Conservation (phyloP, 208 protist genomes). For the Crithidia expoeki region DNA sequence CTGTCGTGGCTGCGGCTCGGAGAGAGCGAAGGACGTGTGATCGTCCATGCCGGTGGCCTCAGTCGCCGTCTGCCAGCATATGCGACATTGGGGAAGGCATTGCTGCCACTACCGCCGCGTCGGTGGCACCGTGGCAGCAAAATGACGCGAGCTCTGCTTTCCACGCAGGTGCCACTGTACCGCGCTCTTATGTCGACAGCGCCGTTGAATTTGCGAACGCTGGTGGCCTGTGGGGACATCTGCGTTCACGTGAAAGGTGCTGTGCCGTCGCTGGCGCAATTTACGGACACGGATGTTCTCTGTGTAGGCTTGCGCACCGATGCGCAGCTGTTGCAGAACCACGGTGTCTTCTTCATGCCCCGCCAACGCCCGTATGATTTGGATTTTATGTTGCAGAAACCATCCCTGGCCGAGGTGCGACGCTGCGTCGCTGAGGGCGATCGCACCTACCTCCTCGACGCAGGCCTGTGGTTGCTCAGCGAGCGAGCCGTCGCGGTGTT, state of each 20-base stretch:
- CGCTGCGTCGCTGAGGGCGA: constrained; percentile 9
- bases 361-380: constrained; percentile 24
- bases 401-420: constrained; percentile 36
- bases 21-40: constrained; percentile 34
- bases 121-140: constrained; percentile 35
- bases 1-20: constrained; percentile 30
- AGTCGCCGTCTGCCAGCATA: constrained; percentile 62
- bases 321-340: constrained; percentile 20
- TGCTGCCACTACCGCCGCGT: constrained; percentile 51
- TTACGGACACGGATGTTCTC: constrained; percentile 48
- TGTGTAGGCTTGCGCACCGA: constrained; percentile 46
- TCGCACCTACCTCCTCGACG: constrained; percentile 36
- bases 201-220: constrained; percentile 37
- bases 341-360: constrained; percentile 57
- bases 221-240: constrained; percentile 52
- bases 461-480: constrained; percentile 59
- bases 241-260: constrained; percentile 21
- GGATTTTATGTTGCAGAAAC: constrained; percentile 67
- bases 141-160: constrained; percentile 45
- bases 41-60: constrained; percentile 58
- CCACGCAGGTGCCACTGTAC: constrained; percentile 39
- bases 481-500: constrained; percentile 44
- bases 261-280: constrained; percentile 16
- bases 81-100: constrained; percentile 43
- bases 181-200: constrained; percentile 24